Evolutionary conservation across 192 early-diverging fungal species (phyloP).

Genomic region (Backusella westeae): DNA sequence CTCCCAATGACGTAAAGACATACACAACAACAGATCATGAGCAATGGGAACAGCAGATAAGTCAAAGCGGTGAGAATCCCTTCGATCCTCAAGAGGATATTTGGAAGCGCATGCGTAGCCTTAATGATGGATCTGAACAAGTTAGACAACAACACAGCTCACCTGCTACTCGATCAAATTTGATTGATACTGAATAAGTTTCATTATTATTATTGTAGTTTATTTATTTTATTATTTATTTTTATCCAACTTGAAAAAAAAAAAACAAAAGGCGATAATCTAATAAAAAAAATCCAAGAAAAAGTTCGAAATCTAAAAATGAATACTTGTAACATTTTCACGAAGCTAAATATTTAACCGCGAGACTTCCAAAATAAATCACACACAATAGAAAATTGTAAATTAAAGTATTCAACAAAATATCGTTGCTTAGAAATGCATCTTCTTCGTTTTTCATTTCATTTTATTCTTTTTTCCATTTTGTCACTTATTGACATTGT

Average conservation of each 20-base stretch:
- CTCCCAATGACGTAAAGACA: slow-evolving; percentile 18
- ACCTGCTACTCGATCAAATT: background rate
- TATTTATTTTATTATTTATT: background rate
- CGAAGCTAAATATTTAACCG: background rate
- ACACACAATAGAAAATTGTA: background rate
- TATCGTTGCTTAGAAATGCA: background rate
- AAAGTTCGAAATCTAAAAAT: background rate
- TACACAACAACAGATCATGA: slow-evolving; percentile 33
- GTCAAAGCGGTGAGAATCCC: background rate
- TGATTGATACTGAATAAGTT: background rate
- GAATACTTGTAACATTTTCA: background rate
- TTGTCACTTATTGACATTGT: no score
- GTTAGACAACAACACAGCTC: background rate
- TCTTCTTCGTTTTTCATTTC: background rate
- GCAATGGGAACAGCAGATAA: slow-evolving; percentile 21
- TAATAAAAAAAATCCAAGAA: background rate
- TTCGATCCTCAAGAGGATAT: slow-evolving; percentile 11
- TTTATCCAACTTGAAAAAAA: background rate
- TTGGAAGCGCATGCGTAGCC: slow-evolving; percentile 24
- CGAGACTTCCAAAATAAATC: background rate
- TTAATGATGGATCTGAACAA: slow-evolving; percentile 12
- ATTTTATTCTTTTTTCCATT: background rate
- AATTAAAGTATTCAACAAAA: no score
- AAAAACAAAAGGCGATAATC: background rate
- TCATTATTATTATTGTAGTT: background rate